These are phyloP conservation scores for Botrytis squamosa DNA, from an alignment of 2,329 filamentous ascomycete genomes.

Conservation along the genomic window DNA sequence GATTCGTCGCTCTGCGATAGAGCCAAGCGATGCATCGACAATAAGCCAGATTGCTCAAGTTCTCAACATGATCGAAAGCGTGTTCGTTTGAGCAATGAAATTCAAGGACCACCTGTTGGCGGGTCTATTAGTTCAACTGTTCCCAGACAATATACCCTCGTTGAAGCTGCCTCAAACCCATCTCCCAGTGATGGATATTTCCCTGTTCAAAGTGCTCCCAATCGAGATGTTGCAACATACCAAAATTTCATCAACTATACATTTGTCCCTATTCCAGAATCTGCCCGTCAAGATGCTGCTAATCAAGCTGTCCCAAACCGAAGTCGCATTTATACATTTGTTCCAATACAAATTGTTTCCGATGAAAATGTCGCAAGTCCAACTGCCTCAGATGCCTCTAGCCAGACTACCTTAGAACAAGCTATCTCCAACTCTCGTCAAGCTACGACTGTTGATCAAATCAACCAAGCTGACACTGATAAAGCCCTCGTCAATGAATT, in stretches of 20 bases:
- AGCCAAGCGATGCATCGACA: background rate
- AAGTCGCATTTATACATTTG: background rate
- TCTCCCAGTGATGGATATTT: no score
- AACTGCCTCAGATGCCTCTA: no score
- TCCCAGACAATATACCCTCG: background rate
- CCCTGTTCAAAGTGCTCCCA: no score
- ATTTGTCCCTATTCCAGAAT: background rate
- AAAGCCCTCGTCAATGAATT: background rate
- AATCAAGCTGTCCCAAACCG: background rate
- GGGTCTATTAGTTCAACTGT: background rate
- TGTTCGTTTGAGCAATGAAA: background rate
- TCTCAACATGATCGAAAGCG: background rate
- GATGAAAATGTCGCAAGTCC: no score
- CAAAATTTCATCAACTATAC: no score
- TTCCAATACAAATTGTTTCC: no score
- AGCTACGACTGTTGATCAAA: no score
- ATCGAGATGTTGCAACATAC: no score
- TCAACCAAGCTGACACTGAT: background rate
- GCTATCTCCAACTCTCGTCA: no score
- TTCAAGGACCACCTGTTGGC: background rate
- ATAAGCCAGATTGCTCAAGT: background rate
- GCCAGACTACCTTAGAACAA: no score
- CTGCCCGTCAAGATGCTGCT: background rate
- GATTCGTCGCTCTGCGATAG: background rate
- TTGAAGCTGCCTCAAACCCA: background rate